These are phyloP conservation scores for Ceratocystis cacaofunesta DNA, from an alignment of 2,329 filamentous ascomycete species.

Conservation along the genomic window DNA sequence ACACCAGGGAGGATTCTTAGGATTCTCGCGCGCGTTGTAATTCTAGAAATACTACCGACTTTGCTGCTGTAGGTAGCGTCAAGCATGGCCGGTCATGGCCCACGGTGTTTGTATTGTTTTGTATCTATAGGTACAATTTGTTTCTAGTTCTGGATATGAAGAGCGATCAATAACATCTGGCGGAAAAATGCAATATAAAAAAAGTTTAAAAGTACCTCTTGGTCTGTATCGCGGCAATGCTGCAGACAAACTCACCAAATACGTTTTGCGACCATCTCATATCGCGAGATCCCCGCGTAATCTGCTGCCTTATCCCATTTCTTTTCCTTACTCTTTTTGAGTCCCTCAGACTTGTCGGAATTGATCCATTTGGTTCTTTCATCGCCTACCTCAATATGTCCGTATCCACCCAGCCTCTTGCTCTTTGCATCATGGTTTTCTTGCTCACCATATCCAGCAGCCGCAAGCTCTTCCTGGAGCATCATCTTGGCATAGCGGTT, in stretches of 20 bases:
- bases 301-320: conserved; percentile 32
- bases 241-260: conserved; percentile 56
- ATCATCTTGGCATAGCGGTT: conserved; percentile 73
- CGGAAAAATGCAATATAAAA: no score
- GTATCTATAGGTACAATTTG: no score
- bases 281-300: conserved; percentile 58
- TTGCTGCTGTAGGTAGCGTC: no score
- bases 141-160: no score
- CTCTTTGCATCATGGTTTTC: conserved; percentile 50
- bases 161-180: no score
- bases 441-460: conserved; percentile 30
- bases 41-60: no score
- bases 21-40: no score
- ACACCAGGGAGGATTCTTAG: no score
- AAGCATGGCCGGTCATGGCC: no score
- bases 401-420: conserved; percentile 65
- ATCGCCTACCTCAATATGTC: conserved; percentile 75
- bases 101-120: no score
- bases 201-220: no score
- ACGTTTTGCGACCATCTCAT: conserved; percentile 91
- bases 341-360: conserved; percentile 61
- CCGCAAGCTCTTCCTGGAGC: conserved; percentile 41
- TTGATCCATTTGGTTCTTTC: conserved; percentile 79
- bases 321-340: conserved; percentile 38
- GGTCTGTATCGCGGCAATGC: no score